These are phyloP conservation scores for Lactifluus hygrophoroides DNA, from an alignment of 768 basidiomycete species.

Conservation along the genomic window DNA sequence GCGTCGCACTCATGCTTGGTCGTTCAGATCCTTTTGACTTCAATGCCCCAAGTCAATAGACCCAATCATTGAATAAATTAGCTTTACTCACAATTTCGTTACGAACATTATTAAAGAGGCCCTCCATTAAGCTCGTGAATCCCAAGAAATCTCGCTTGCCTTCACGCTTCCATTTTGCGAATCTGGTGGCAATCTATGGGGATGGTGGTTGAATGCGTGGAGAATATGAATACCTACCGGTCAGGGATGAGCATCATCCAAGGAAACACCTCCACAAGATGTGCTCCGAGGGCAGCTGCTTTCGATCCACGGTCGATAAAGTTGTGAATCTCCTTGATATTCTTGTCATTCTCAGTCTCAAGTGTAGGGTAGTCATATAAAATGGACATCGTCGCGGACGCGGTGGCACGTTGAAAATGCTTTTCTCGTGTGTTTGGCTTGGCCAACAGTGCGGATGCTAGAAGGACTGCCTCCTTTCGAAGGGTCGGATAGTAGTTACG, in stretches of 20 bases:
- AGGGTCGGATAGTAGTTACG: slow-evolving; percentile 1
- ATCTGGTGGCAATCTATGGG: not conserved
- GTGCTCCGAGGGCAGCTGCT: slow-evolving; percentile 16
- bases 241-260: slow-evolving; percentile 14
- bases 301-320: no score
- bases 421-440: no score
- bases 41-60: not conserved
- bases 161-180: not conserved
- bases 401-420: no score
- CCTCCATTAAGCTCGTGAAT: not conserved
- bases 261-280: slow-evolving; percentile 20
- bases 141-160: not conserved
- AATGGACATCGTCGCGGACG: no score
- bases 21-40: not conserved
- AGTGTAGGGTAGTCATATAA: no score
- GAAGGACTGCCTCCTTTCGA: not conserved
- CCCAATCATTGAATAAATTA: not conserved
- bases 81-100: not conserved
- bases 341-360: no score
- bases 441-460: not conserved
- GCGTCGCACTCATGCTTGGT: not conserved
- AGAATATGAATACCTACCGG: slow-evolving; percentile 15
- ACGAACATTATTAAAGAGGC: not conserved
- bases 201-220: not conserved
- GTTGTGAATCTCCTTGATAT: no score